A percentile compares a stretch with the other conserved stretches of the same genome.
These are phyloP conservation scores for Mycena vitilis DNA, from an alignment of 768 basidiomycete genomes.

Conservation along the genomic window DNA sequence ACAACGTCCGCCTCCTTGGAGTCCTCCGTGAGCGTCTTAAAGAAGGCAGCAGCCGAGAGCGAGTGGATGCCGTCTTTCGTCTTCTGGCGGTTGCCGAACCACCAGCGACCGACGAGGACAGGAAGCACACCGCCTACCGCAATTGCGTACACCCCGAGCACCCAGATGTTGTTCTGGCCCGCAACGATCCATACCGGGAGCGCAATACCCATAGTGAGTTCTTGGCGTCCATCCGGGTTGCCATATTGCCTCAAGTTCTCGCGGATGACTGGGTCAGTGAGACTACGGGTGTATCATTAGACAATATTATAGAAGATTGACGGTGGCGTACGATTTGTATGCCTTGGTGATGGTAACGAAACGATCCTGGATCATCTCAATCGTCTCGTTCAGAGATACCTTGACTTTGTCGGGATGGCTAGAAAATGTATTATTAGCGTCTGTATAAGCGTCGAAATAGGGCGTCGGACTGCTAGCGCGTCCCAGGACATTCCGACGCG, in stretches of 20 bases:
- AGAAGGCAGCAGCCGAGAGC: slow-evolving; percentile 86
- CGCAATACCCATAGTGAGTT: slow-evolving; percentile 94
- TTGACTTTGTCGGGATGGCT: slow-evolving; percentile 99
- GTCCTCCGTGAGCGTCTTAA: slow-evolving; percentile 87
- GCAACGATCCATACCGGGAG: slow-evolving; percentile 95
- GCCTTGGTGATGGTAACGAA: slow-evolving; percentile 97
- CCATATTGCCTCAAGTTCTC: slow-evolving; percentile 91
- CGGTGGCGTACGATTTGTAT: slow-evolving; percentile 85
- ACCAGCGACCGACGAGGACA: slow-evolving; percentile 92
- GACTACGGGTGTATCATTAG: slow-evolving; percentile 50
- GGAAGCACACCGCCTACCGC: slow-evolving; percentile 92
- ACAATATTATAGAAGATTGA: neutral
- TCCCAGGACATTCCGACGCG: neutral
- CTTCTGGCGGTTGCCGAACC: slow-evolving; percentile 90
- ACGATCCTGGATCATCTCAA: slow-evolving; percentile 84
- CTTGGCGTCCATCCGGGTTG: slow-evolving; percentile 97
- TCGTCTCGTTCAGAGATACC: slow-evolving; percentile 82
- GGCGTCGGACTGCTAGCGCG: no score
- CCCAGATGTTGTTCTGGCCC: slow-evolving; percentile 90
- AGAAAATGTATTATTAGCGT: slow-evolving; percentile 9
- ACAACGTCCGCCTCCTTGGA: slow-evolving; percentile 80
- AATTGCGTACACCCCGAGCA: slow-evolving; percentile 87
- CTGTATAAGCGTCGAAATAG: neutral
- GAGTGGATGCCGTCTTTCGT: slow-evolving; percentile 94
- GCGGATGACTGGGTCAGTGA: slow-evolving; percentile 93